Conservation (phyloP, 257 asterid genomes). For the Lavandula angustifolia region DNA sequence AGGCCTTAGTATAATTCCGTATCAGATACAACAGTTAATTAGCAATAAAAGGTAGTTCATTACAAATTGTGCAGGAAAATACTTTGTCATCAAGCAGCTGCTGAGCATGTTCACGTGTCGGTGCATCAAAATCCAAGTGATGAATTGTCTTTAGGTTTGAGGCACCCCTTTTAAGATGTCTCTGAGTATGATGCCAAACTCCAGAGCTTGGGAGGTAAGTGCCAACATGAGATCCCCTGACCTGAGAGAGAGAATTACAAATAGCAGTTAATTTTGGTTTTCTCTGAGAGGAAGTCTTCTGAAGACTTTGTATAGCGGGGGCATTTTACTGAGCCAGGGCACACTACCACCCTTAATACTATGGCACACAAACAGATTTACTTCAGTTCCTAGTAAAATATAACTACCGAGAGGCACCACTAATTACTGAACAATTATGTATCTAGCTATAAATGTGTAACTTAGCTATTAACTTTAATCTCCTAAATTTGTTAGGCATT, state of each 20-base stretch:
- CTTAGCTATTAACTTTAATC: not conserved
- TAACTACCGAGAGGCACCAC: not conserved
- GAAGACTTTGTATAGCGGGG: constrained; percentile 10
- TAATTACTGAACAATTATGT: constrained; percentile 9
- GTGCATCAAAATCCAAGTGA: constrained; percentile 99
- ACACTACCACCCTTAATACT: constrained; percentile 10
- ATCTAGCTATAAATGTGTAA: not conserved
- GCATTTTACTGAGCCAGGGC: not conserved
- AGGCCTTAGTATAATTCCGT: constrained; percentile 16
- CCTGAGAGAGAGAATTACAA: constrained; percentile 45
- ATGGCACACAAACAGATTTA: constrained; percentile 22
- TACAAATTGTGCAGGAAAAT: constrained; percentile 36
- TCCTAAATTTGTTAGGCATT: constrained; percentile 2
- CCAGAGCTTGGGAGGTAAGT: constrained; percentile 95
- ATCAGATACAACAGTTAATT: constrained; percentile 23
- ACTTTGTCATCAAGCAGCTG: constrained; percentile 91
- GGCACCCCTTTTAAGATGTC: constrained; percentile 69
- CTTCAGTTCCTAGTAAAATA: not conserved
- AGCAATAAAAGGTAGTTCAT: constrained; percentile 13
- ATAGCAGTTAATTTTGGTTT: constrained; percentile 9
- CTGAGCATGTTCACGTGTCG: constrained; percentile 92
- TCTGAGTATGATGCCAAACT: constrained; percentile 94
- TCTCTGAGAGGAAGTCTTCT: constrained; percentile 3
- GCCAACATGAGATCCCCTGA: constrained; percentile 93
- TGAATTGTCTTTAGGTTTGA: constrained; percentile 71